A percentile compares a stretch with the other conserved stretches of the same genome.
Conservation (phyloP, 2,329 filamentous ascomycete species). For the Zymoseptoria crescenta region DNA sequence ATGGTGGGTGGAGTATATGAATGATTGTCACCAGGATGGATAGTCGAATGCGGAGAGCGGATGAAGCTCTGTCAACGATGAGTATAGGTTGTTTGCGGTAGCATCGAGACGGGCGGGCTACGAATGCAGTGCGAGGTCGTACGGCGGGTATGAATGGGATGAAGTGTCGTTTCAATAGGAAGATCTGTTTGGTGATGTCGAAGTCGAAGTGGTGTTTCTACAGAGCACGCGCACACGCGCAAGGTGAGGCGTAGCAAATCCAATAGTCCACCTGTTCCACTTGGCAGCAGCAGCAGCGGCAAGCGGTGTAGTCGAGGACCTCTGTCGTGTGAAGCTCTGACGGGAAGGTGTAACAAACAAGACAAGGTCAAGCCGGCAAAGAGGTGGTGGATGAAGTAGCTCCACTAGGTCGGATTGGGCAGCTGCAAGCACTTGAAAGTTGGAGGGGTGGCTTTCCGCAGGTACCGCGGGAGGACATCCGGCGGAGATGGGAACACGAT, state of each 20-base stretch:
- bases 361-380: background rate
- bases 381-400: background rate
- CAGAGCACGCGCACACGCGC: background rate
- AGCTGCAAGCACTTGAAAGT: background rate
- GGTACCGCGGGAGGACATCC: no score
- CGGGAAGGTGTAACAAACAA: background rate
- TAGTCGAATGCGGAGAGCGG: background rate
- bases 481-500: background rate
- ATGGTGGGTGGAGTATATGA: conserved; percentile 21
- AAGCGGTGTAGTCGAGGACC: background rate
- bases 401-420: background rate
- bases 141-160: background rate
- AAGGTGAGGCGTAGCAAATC: background rate
- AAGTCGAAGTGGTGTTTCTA: background rate
- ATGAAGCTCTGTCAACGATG: background rate
- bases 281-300: background rate
- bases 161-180: background rate
- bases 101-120: conserved; percentile 1
- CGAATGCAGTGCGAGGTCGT: background rate
- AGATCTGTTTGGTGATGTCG: background rate
- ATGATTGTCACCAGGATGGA: background rate
- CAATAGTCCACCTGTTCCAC: background rate
- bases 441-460: background rate
- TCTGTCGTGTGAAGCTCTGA: no score
- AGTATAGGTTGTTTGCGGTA: conserved; percentile 4